Conservation (phyloP, 257 asterid genomes). For the Nyctanthes arbortristis region DNA sequence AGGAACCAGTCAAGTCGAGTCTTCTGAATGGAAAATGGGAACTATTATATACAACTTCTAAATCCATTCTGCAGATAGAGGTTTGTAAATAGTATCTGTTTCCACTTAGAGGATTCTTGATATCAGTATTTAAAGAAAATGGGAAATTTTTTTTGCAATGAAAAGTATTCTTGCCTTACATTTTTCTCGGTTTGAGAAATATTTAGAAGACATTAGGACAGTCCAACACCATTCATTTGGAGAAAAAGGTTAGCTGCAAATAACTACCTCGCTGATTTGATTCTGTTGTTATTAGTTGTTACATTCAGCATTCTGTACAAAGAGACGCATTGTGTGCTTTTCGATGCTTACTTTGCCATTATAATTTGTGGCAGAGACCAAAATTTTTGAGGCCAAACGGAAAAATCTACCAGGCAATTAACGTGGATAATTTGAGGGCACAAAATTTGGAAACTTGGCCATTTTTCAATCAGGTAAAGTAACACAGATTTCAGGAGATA, state of each 20-base stretch:
- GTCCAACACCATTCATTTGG: not conserved
- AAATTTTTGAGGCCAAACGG: slow-evolving; percentile 59
- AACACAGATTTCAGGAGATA: not conserved
- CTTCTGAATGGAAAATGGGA: slow-evolving; percentile 73
- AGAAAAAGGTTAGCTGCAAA: not conserved
- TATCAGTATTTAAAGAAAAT: no score
- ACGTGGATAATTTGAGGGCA: slow-evolving; percentile 63
- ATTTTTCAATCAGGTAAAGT: slow-evolving; percentile 72
- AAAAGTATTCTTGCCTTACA: no score
- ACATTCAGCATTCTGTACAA: not conserved
- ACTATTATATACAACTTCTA: slow-evolving; percentile 65
- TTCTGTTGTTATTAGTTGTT: not conserved
- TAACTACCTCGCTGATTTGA: not conserved
- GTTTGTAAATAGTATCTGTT: slow-evolving; percentile 25
- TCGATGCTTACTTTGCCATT: slow-evolving; percentile 22
- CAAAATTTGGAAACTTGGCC: slow-evolving; percentile 82
- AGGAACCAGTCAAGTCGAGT: slow-evolving; percentile 58
- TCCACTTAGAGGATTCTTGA: not conserved
- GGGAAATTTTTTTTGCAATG: no score
- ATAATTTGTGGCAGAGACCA: slow-evolving; percentile 52
- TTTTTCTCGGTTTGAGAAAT: no score
- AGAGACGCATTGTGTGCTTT: not conserved
- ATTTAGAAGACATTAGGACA: not conserved
- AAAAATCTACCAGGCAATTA: slow-evolving; percentile 66
- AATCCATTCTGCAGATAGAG: slow-evolving; percentile 50